Conservation (phyloP, 352 stramenopile genomes). For the Phytophthora citrophthora region DNA sequence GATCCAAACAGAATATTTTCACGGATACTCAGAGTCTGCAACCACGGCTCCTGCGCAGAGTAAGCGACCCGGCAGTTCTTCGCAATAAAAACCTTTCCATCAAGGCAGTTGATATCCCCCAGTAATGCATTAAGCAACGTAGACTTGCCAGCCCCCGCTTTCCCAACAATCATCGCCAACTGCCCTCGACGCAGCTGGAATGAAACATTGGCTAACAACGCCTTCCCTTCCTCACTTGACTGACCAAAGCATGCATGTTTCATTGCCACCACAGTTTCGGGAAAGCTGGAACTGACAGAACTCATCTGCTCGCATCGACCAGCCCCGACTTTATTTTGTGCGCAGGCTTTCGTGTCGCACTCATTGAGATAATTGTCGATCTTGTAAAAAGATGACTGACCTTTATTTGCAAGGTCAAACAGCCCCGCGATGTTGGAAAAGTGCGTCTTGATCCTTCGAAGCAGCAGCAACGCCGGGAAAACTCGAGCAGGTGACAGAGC, state of each 20-base stretch:
- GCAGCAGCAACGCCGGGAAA: conserved; percentile 42
- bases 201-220: conserved; percentile 64
- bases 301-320: neutral
- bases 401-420: conserved; percentile 31
- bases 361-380: conserved; percentile 31
- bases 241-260: conserved; percentile 54
- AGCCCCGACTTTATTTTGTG: conserved; percentile 9
- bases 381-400: conserved; percentile 32
- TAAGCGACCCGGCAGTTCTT: conserved; percentile 66
- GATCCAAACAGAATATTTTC: conserved; percentile 98
- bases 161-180: conserved; percentile 64
- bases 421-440: conserved; percentile 35
- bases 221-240: conserved; percentile 28
- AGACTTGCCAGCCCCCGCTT: conserved; percentile 71
- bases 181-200: conserved; percentile 51
- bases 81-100: conserved; percentile 45
- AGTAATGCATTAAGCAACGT: conserved; percentile 59
- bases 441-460: conserved; percentile 41
- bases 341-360: conserved; percentile 6
- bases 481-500: conserved; percentile 40
- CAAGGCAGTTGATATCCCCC: conserved; percentile 49
- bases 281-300: conserved; percentile 1
- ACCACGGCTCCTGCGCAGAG: conserved; percentile 93
- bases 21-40: conserved; percentile 96
- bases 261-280: conserved; percentile 43